phyloP scores from a whole-genome alignment of 2,329 filamentous ascomycete species.

The Amphichorda felina region DNA sequence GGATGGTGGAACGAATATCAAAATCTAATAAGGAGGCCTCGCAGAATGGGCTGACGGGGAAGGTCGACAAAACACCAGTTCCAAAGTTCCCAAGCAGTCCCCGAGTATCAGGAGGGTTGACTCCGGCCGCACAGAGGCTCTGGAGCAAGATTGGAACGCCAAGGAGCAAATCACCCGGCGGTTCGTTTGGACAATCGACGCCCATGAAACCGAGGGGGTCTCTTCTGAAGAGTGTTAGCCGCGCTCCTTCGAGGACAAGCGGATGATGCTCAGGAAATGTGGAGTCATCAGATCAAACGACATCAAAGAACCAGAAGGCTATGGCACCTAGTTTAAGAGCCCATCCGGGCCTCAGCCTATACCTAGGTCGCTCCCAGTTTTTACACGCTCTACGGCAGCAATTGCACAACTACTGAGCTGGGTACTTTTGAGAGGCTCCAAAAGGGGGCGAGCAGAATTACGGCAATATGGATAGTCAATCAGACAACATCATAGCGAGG shows the following conservation, averaged over 20 bases:
- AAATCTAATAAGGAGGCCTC: constrained; percentile 55
- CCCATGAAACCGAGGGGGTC: constrained; percentile 25
- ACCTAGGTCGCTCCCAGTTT: too few relatives aligned
- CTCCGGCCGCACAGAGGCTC: constrained; percentile 61
- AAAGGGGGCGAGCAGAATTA: too few relatives aligned
- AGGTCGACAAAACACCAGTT: constrained; percentile 46
- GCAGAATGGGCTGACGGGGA: constrained; percentile 47
- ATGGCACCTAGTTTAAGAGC: too few relatives aligned
- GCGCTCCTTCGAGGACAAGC: constrained; percentile 10
- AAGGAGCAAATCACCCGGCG: constrained; percentile 16
- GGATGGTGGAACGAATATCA: constrained; percentile 74
- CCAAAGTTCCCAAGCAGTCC: constrained; percentile 60
- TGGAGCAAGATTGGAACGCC: constrained; percentile 48
- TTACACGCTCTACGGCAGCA: too few relatives aligned
- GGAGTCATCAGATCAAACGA: not conserved
- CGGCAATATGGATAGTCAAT: too few relatives aligned
- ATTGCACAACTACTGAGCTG: too few relatives aligned
- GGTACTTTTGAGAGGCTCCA: too few relatives aligned
- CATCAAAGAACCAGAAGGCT: not conserved
- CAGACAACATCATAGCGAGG: too few relatives aligned
- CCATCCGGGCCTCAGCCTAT: too few relatives aligned
- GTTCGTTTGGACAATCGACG: constrained; percentile 22
- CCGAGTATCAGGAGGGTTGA: constrained; percentile 44
- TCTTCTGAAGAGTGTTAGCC: constrained; percentile 20
- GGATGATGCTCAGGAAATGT: not conserved